Evolutionary conservation across 2,329 filamentous ascomycete genomes (phyloP).

Genomic region (Ceratocystis lukuohia): DNA sequence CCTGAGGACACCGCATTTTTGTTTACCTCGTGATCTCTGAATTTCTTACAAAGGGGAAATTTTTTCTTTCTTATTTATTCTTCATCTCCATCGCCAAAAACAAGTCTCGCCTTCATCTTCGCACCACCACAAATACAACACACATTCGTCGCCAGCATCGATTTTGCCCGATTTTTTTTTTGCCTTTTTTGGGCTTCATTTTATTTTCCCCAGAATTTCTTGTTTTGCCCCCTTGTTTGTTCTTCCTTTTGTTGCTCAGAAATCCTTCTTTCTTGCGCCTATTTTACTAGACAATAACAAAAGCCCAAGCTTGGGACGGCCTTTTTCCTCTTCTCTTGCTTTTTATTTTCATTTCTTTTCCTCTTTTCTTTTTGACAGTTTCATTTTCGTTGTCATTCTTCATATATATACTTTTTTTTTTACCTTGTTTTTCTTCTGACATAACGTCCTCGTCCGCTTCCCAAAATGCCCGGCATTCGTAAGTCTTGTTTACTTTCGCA

Average conservation of each 20-base stretch:
- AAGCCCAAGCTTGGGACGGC: not conserved
- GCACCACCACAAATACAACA: not conserved
- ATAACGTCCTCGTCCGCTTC: not conserved
- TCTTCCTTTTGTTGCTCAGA: constrained; percentile 5
- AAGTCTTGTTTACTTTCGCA: constrained; percentile 4
- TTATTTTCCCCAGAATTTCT: constrained; percentile 7
- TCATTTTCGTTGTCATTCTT: constrained; percentile 9
- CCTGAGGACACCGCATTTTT: not conserved
- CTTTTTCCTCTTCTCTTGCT: constrained; percentile 9
- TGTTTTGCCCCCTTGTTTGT: not conserved
- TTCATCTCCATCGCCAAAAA: not conserved
- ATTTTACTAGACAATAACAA: constrained; percentile 14
- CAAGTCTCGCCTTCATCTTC: not conserved
- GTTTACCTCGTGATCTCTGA: constrained; percentile 3
- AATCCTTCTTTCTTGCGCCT: not conserved
- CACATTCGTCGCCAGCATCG: not conserved
- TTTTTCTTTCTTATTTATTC: not conserved
- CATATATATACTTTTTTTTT: constrained; percentile 6
- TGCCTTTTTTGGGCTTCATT: constrained; percentile 4
- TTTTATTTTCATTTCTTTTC: constrained; percentile 7
- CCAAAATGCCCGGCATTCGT: constrained; percentile 19
- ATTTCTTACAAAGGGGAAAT: not conserved
- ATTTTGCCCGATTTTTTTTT: not conserved
- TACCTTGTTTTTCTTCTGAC: not conserved
- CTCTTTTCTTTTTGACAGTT: constrained; percentile 1